Evolutionary conservation across 176 grass and related monocot genomes (phyloP).

Genomic region (Alopecurus myosuroides): DNA sequence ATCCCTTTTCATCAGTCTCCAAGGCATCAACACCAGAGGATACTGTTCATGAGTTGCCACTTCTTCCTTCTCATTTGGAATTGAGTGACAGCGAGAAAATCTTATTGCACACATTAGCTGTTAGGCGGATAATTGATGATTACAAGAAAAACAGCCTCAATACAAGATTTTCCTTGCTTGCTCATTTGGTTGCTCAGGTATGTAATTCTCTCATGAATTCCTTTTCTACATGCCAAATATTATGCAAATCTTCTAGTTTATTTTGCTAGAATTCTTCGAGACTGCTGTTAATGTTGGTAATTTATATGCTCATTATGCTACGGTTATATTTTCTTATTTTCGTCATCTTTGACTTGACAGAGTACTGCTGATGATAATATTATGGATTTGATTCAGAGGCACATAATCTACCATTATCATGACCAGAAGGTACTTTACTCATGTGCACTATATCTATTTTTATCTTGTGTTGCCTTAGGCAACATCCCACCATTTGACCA

Average conservation of each 20-base stretch:
- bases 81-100: conserved; percentile 62
- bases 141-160: conserved; percentile 47
- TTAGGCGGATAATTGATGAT: conserved; percentile 69
- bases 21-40: conserved; percentile 47
- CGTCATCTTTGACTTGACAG: conserved; percentile 42
- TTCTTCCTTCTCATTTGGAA: conserved; percentile 63
- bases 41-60: conserved; percentile 60
- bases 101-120: conserved; percentile 42
- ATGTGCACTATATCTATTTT: not conserved
- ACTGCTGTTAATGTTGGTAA: conserved; percentile 1
- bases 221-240: not conserved
- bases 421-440: conserved; percentile 67
- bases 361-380: conserved; percentile 64
- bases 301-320: conserved; percentile 17
- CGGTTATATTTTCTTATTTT: conserved; percentile 11
- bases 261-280: not conserved
- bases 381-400: conserved; percentile 72
- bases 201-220: not conserved
- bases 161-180: conserved; percentile 71
- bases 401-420: conserved; percentile 65
- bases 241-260: conserved; percentile 5
- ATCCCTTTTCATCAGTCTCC: conserved; percentile 43
- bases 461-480: conserved; percentile 7
- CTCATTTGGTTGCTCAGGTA: conserved; percentile 90
- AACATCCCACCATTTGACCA: conserved; percentile 7